A percentile compares a stretch with the other conserved stretches of the same genome.
These are phyloP conservation scores for Aspergillus pseudonomiae DNA, from an alignment of 2,329 filamentous ascomycete species.

Conservation along the genomic window DNA sequence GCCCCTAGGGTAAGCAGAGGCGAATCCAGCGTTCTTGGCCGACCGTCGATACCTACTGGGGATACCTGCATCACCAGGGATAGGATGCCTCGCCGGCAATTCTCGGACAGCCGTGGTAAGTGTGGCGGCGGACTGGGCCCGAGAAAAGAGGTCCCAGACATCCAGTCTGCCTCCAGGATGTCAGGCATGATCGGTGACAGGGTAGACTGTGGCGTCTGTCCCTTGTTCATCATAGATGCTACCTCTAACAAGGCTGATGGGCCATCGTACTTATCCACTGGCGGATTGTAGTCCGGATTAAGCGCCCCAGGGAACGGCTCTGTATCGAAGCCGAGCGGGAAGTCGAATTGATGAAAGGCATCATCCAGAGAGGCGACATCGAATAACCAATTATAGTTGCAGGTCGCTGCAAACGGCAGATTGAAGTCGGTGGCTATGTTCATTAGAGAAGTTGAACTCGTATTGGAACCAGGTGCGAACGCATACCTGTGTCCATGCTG, in stretches of 20 bases:
- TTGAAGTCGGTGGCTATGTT: background rate
- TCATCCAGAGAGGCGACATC: background rate
- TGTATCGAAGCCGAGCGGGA: background rate
- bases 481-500: background rate
- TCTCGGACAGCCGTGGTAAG: background rate
- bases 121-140: background rate
- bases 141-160: background rate
- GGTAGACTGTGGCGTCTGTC: background rate
- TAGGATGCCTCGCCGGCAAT: background rate
- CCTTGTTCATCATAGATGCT: background rate
- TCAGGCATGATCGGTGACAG: background rate
- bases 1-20: background rate
- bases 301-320: background rate
- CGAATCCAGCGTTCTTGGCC: background rate
- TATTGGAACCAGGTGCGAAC: background rate
- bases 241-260: background rate
- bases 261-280: background rate
- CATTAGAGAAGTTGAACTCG: background rate
- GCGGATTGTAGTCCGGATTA: background rate
- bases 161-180: background rate
- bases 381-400: background rate
- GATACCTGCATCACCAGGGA: background rate
- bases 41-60: background rate
- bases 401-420: background rate
- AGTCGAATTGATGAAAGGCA: background rate